phyloP scores from a whole-genome alignment of 495 filamentous ascomycete genomes.

The Patellaria atrata region DNA sequence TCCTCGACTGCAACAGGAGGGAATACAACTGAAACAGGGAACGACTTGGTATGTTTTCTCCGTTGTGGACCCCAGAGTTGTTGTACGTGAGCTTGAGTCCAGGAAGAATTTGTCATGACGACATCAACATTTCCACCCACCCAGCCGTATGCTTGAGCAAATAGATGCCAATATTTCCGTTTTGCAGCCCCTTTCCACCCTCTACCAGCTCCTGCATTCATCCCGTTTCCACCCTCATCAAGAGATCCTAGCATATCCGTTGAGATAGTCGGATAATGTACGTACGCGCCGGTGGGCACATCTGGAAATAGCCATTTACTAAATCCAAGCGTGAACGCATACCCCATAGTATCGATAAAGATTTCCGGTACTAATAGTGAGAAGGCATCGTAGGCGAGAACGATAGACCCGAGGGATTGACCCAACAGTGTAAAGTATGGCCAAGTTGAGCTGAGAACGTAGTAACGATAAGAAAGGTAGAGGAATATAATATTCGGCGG shows the following conservation, averaged over 20 bases:
- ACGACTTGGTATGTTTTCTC: conserved; percentile 25
- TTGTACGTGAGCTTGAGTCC: conserved; percentile 78
- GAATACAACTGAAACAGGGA: conserved; percentile 59
- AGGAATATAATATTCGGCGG: conserved; percentile 72
- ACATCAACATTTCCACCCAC: conserved; percentile 73
- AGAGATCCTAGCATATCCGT: conserved; percentile 92
- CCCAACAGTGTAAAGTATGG: conserved; percentile 90
- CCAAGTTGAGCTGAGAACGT: conserved; percentile 69
- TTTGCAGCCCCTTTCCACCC: conserved; percentile 55
- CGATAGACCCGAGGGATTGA: conserved; percentile 73
- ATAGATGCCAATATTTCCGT: conserved; percentile 69
- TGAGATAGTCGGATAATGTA: conserved; percentile 96
- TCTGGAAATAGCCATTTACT: conserved; percentile 67
- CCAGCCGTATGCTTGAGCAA: conserved; percentile 64
- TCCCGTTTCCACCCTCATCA: conserved; percentile 46
- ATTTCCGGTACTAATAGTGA: conserved; percentile 80
- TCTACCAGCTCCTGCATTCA: conserved; percentile 67
- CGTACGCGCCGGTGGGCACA: conserved; percentile 82
- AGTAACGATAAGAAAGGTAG: conserved; percentile 76
- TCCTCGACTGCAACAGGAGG: conserved; percentile 84
- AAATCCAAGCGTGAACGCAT: conserved; percentile 75
- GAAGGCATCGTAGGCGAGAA: conserved; percentile 89
- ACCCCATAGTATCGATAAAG: conserved; percentile 96
- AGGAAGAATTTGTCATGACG: conserved; percentile 92
- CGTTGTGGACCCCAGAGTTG: conserved; percentile 56